Conservation (phyloP, 2,329 filamentous ascomycete species). For the Calonectria hawksworthii region DNA sequence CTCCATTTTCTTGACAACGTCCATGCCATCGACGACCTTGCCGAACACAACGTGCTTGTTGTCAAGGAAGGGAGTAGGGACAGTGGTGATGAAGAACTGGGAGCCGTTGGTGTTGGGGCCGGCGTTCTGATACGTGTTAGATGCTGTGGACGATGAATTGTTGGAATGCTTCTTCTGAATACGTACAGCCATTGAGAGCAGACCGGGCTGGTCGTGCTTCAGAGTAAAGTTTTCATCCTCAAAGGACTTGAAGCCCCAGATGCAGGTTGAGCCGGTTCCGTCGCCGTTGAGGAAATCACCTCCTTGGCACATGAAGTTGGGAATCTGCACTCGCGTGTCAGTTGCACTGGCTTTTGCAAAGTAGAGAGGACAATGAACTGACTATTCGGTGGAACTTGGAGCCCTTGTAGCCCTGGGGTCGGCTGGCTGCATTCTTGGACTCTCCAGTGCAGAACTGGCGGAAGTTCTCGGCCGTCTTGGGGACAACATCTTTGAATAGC, state of each 20-base stretch:
- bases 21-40: slow-evolving; percentile 89
- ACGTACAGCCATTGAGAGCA: slow-evolving; percentile 94
- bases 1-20: slow-evolving; percentile 93
- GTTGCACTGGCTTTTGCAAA: not conserved
- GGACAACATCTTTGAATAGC: slow-evolving; percentile 87
- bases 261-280: slow-evolving; percentile 88
- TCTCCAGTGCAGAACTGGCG: slow-evolving; percentile 97
- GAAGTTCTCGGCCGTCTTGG: slow-evolving; percentile 95
- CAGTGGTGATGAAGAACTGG: slow-evolving; percentile 98
- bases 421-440: slow-evolving; percentile 81
- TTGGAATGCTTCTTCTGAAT: not conserved
- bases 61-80: slow-evolving; percentile 88
- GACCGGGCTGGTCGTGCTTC: slow-evolving; percentile 83
- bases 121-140: slow-evolving; percentile 73
- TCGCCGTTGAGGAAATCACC: slow-evolving; percentile 96
- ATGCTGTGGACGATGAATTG: not conserved
- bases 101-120: slow-evolving; percentile 94
- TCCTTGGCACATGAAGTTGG: slow-evolving; percentile 97
- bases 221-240: slow-evolving; percentile 90
- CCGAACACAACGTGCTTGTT: slow-evolving; percentile 97
- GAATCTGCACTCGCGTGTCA: slow-evolving; percentile 72
- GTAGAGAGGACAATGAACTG: slow-evolving; percentile 52
- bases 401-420: slow-evolving; percentile 93
- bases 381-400: slow-evolving; percentile 95
- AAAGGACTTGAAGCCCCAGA: slow-evolving; percentile 89